Evolutionary conservation across 2,329 filamentous ascomycete species (phyloP), one percentile per base, ranked within the genome.

Genomic region (Cytospora leucostoma): DNA sequence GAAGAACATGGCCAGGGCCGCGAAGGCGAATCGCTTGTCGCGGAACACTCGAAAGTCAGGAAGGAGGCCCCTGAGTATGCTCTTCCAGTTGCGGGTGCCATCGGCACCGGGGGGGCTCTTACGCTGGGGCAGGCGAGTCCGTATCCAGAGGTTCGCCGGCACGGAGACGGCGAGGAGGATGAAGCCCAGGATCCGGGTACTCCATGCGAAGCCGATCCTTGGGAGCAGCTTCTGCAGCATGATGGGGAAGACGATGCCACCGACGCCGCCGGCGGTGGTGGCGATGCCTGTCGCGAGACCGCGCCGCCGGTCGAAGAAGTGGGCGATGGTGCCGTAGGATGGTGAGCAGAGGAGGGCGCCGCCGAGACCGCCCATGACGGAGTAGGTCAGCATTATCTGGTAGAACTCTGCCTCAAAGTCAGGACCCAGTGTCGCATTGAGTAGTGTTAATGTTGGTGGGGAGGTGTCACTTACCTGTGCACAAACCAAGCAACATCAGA

Each of bases 221-320:
- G 79, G 78, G 10, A 83, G 74, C n/a, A 82, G 73, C 27, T 73
- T 71, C 65, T 80, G 77, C 50, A 84, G 71, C 59, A 81, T 70
- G 12, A 83, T 71, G 1, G 82, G 81, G 59, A 90, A 90, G 1
- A 85, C 75, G 27, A 91, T 82, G n/a, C 88, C 89, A 33, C 89
- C 89, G 13, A 90, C 75, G 17, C 86, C 88, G 19, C 87, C 87
- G 0, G 91, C 89, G 0, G 89, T 88, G 5, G 88, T 84, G n/a
- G 91, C 91, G 50, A 96, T 80, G n/a, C 92, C 92, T 0, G 89
- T 94, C 8, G 92, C 91, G 50, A 90, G 82, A 3, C 88, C 93
- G 15, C 92, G 86, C 56, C 86, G 87, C n/a, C 73, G 74, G 34
- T 88, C 82, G 78, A 96, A 96, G 78, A 86, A 96, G 72, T 96